Base-by-base conservation (phyloP, 2,329 filamentous ascomycete species). In the Ophiostoma perfectum region DNA sequence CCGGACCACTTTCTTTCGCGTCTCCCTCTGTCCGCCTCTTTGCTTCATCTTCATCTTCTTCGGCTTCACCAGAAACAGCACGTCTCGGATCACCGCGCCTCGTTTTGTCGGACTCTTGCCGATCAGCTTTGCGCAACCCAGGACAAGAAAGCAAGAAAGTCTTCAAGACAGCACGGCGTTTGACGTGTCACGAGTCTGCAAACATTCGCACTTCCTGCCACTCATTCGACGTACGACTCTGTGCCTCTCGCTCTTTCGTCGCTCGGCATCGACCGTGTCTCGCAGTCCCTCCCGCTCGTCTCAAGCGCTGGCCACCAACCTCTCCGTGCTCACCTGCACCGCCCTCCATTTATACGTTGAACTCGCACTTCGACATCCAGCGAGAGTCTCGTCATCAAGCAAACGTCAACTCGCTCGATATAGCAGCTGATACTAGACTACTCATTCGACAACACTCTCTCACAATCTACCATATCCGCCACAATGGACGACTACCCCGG, bases 191-290 rank as follows among this genome's bases (percentile, higher is more conserved):
- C 49, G 11, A 55, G 49, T 55, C 49, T 55, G 49, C 55, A 60
- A 18, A 60, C 55, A 38, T 38, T 16, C 2, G 9, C 49, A 55
- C 49, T 55, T 36, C 49, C 49, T 36, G 49, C 49, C 27, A 60
- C 55, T 6, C 12, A 11, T 14, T 14, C 5, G 27, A 16, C 55
- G 27, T 60, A 27, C 27, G 55, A 60, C 55, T 36, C 55, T 60
- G 55, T 39, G n/a, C 27, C 55, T 60, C 55, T 18, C 27, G 12
- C 55, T 18, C 7, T 39, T 36, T 36, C 41, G 8, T 16, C 16
- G n/a, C 12, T 42, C 49, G 62, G n/a, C n/a, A 47, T 65, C 55
- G 67, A 68, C 58, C 49, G 67, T 52, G 16, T 68, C 64, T 62
- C 67, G 27, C 60, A 47, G 62, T 68, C 27, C 27, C 47, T 66